Conservation (phyloP, 768 basidiomycete genomes). For the Mycena sanguinolenta region DNA sequence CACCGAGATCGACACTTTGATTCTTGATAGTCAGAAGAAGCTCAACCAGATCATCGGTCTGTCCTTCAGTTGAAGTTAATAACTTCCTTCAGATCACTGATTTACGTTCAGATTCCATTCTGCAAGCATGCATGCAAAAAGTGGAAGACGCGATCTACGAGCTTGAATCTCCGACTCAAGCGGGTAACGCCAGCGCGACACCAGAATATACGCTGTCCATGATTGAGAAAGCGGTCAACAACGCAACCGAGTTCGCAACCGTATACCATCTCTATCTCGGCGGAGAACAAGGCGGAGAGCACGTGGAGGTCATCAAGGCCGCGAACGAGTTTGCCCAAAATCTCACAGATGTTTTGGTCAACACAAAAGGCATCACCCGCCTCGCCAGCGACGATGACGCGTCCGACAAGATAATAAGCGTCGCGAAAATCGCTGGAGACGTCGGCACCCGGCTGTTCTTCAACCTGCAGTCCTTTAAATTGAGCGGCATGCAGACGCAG, state of each 20-base stretch:
- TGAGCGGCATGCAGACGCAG: slow-evolving; percentile 80
- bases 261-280: slow-evolving; percentile 92
- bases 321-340: slow-evolving; percentile 97
- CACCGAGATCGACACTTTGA: slow-evolving; percentile 97
- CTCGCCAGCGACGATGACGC: slow-evolving; percentile 92
- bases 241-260: slow-evolving; percentile 95
- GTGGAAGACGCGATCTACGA: slow-evolving; percentile 98
- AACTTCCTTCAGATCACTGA: slow-evolving; percentile 10
- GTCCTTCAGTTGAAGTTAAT: slow-evolving; percentile 9
- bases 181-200: slow-evolving; percentile 96
- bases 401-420: slow-evolving; percentile 87
- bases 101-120: slow-evolving; percentile 84
- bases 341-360: slow-evolving; percentile 90
- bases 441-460: slow-evolving; percentile 93
- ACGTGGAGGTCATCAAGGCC: slow-evolving; percentile 98
- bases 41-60: slow-evolving; percentile 95
- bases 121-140: slow-evolving; percentile 96
- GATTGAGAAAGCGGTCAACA: slow-evolving; percentile 96
- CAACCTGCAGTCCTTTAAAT: slow-evolving; percentile 95
- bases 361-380: slow-evolving; percentile 96
- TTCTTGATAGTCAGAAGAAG: slow-evolving; percentile 97
- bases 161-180: slow-evolving; percentile 94
- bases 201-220: slow-evolving; percentile 98
- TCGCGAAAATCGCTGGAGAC: slow-evolving; percentile 90
- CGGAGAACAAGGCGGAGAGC: slow-evolving; percentile 90